phyloP scores from a whole-genome alignment of 2,329 filamentous ascomycete genomes.

The Beauveria sp. region DNA sequence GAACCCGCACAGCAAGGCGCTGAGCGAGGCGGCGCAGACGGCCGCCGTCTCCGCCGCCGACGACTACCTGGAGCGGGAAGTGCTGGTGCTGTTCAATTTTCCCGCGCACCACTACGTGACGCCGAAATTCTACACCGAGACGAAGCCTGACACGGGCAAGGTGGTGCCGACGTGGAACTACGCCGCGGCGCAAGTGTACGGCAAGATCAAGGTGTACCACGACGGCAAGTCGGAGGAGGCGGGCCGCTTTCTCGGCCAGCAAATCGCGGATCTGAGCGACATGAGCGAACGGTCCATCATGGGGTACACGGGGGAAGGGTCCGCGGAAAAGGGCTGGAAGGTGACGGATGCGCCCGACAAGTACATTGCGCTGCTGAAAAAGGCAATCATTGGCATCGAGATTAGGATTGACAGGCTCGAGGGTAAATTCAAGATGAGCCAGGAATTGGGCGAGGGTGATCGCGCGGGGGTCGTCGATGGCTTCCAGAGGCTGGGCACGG shows the following conservation, averaged over 20 bases:
- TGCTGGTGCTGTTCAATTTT: constrained; percentile 55
- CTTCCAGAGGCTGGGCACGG: constrained; percentile 29
- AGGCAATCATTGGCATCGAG: constrained; percentile 53
- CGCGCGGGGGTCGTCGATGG: constrained; percentile 49
- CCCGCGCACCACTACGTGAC: constrained; percentile 57
- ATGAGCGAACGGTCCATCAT: constrained; percentile 48
- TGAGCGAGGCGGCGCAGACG: constrained; percentile 39
- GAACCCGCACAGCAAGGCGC: constrained; percentile 56
- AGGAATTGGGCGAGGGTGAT: constrained; percentile 48
- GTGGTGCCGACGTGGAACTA: constrained; percentile 69
- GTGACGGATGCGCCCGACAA: constrained; percentile 47
- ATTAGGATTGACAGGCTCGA: constrained; percentile 46
- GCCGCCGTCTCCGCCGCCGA: constrained; percentile 12
- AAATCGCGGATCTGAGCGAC: constrained; percentile 44
- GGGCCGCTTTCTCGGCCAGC: constrained; percentile 37
- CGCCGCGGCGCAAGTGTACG: constrained; percentile 56
- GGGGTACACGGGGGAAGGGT: constrained; percentile 33
- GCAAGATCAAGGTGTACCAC: constrained; percentile 44
- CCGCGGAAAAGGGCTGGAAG: constrained; percentile 39
- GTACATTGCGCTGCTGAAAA: constrained; percentile 51
- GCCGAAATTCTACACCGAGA: constrained; percentile 59
- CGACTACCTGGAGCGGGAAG: constrained; percentile 40
- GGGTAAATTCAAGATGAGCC: constrained; percentile 62
- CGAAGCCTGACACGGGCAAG: constrained; percentile 56
- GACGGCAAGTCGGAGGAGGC: constrained; percentile 40